Evolutionary conservation across 2,329 filamentous ascomycete species (phyloP), one percentile per base, ranked within the genome.

Genomic region (Pezizomycotina sp.): DNA sequence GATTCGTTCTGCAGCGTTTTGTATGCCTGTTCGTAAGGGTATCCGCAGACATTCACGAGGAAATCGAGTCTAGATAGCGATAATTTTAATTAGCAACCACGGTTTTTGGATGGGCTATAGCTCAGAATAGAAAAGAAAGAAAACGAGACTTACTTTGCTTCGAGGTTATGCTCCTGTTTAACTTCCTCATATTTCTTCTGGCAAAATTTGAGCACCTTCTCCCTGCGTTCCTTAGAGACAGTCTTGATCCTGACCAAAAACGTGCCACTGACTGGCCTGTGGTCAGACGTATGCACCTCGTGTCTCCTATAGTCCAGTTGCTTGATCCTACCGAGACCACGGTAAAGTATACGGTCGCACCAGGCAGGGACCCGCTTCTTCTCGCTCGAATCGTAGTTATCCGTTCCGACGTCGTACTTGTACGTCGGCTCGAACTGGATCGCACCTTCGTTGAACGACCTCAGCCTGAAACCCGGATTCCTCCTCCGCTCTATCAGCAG

Each of bases 341-440:
- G 70, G 50, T 82, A 92, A n/a, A 98, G 62, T 23, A 98, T 61
- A 22, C 89, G 72, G 61, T 98, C 89, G 56, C 89, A 98, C 89
- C 89, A 98, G 1, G 89, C 89, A 0, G 89, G 89, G 14, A 81
- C 77, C 31, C 89, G 71, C 56, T 81, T 81, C 65, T 98, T 98
- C 57, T 98, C 89, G 50, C 79, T 86, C 1, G 79, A 77, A 55
- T 98, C 89, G 56, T 95, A 98, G 5, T 72, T 77, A 53, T 95
- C 86, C 0, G 82, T 91, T 10, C 84, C 84, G 1, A 95, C 82
- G 50, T 98, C 89, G 56, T 98, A 98, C 56, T 98, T 98, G 64
- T 98, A 98, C 0, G 89, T 98, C 1, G 89, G 89, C 5, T 82
- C 76, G 55, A 98, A 98, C 0, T 73, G 77, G 51, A 98, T 93